Conservation (phyloP, 495 filamentous ascomycete genomes). For the Aspergillus conjunctus region DNA sequence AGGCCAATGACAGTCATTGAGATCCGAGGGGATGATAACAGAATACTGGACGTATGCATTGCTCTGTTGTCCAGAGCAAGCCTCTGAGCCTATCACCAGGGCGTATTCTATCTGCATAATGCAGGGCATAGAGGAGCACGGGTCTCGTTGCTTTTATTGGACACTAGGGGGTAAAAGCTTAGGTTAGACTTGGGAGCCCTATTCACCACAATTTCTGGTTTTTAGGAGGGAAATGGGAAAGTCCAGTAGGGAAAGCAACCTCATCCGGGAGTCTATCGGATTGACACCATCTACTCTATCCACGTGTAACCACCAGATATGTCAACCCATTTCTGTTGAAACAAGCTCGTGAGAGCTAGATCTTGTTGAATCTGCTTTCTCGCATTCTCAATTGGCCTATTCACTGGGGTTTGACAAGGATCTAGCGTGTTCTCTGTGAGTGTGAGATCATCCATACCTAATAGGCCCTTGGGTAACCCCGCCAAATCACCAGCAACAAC, state of each 20-base stretch:
- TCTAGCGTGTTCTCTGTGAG: not conserved
- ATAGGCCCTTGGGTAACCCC: not conserved
- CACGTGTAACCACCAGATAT: conserved; percentile 4
- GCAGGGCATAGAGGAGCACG: conserved; percentile 5
- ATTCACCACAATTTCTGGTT: conserved; percentile 1
- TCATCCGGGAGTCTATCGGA: not conserved
- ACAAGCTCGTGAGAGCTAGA: not conserved
- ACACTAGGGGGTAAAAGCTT: not conserved
- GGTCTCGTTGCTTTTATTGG: not conserved
- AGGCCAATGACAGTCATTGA: conserved; percentile 2
- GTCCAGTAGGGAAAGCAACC: not conserved
- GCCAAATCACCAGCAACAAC: not conserved
- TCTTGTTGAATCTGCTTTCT: not conserved
- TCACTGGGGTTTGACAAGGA: not conserved
- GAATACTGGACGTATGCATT: not conserved
- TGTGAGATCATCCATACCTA: not conserved
- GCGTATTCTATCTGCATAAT: conserved; percentile 4
- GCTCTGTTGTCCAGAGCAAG: conserved; percentile 4
- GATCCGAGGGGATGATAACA: conserved; percentile 3
- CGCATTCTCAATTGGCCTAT: not conserved
- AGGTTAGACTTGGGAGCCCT: not conserved
- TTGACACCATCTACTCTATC: not conserved
- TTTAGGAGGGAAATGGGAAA: not conserved
- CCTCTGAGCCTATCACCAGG: not conserved
- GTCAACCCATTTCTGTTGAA: not conserved